Conservation (phyloP, 1,284 basidiomycete species). For the Puccinia hordei region DNA sequence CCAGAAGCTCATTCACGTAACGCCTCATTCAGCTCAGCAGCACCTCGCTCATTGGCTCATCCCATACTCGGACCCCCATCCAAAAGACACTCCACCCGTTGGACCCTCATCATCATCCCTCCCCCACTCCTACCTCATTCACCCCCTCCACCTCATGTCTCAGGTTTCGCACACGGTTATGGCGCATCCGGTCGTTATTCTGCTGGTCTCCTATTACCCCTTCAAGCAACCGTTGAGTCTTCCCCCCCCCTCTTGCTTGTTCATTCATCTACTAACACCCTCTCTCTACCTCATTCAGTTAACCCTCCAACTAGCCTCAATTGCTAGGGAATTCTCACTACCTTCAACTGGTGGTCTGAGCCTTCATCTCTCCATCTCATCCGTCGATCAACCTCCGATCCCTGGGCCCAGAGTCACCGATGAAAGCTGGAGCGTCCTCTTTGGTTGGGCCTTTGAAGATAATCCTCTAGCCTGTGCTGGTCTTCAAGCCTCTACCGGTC, state of each 20-base stretch:
- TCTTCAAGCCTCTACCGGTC: not conserved
- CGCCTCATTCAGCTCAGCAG: conserved; percentile 19
- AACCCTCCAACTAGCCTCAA: conserved; percentile 71
- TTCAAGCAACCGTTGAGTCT: conserved; percentile 70
- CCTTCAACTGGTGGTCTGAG: conserved; percentile 73
- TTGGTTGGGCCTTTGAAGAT: conserved; percentile 63
- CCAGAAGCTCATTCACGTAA: not conserved
- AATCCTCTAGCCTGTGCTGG: conserved; percentile 54
- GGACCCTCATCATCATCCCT: conserved; percentile 71
- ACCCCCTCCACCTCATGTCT: conserved; percentile 67
- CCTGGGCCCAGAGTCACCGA: conserved; percentile 72
- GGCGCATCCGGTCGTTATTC: conserved; percentile 68
- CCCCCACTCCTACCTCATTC: conserved; percentile 67
- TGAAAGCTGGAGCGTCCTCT: conserved; percentile 68
- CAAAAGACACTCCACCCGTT: conserved; percentile 53
- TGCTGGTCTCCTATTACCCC: conserved; percentile 72
- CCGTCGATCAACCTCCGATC: conserved; percentile 63
- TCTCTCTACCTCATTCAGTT: conserved; percentile 63
- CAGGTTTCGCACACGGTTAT: conserved; percentile 61
- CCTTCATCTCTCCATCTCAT: conserved; percentile 64
- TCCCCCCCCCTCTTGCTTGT: not conserved
- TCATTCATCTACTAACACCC: not conserved
- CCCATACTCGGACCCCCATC: not conserved
- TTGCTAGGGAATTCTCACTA: conserved; percentile 76
- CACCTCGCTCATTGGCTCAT: not conserved